Evolutionary conservation across 2,329 filamentous ascomycete genomes (phyloP).

Genomic region (Pseudocercospora vitis): DNA sequence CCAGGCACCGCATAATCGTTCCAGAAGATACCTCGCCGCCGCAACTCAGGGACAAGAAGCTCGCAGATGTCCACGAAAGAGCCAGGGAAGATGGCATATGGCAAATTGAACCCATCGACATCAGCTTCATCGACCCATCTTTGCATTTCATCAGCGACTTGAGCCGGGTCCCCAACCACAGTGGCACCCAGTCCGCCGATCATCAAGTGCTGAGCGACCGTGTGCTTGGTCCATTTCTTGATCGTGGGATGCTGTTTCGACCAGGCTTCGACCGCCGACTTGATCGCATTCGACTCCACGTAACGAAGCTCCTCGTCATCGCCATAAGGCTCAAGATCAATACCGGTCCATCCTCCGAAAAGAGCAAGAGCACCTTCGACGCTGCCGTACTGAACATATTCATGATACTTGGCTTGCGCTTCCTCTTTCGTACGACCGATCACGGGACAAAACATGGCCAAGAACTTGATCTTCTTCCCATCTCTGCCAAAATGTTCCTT

Average conservation of each 20-base stretch:
- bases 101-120: constrained; percentile 70
- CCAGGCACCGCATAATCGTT: constrained; percentile 54
- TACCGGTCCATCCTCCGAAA: constrained; percentile 72
- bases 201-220: constrained; percentile 64
- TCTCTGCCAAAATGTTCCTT: constrained; percentile 55
- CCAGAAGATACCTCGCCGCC: constrained; percentile 57
- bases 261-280: constrained; percentile 54
- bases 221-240: constrained; percentile 67
- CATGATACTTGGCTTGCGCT: constrained; percentile 60
- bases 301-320: constrained; percentile 62
- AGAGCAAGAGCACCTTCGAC: constrained; percentile 66
- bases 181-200: constrained; percentile 66
- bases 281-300: constrained; percentile 59
- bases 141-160: constrained; percentile 66
- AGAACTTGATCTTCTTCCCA: constrained; percentile 62
- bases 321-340: constrained; percentile 58
- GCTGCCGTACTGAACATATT: constrained; percentile 60
- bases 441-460: constrained; percentile 65
- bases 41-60: constrained; percentile 62
- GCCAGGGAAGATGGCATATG: constrained; percentile 15
- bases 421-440: constrained; percentile 64
- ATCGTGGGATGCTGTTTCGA: constrained; percentile 57
- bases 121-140: constrained; percentile 66
- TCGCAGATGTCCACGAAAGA: constrained; percentile 53
- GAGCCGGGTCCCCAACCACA: constrained; percentile 61